Percentiles rank a stretch among this genome's conserved stretches.
These are phyloP conservation scores for Rhodotorula sp. DNA, from an alignment of 1,284 basidiomycete genomes.

Conservation along the genomic window DNA sequence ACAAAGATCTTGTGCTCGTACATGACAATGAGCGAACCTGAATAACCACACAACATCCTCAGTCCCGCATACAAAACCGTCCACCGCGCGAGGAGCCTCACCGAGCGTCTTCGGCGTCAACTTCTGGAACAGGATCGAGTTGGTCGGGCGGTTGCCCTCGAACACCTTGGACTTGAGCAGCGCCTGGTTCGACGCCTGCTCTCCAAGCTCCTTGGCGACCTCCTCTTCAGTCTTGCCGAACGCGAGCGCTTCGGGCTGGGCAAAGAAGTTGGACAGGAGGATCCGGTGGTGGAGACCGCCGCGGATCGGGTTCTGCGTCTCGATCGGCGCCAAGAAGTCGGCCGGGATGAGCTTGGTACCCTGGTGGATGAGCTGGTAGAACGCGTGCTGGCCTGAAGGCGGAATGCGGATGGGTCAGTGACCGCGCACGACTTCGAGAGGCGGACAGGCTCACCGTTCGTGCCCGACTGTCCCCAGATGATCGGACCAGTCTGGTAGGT, in stretches of 20 bases:
- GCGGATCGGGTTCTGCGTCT: slow-evolving; percentile 85
- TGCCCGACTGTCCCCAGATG: slow-evolving; percentile 97
- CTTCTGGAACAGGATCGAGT: slow-evolving; percentile 91
- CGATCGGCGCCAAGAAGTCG: slow-evolving; percentile 93
- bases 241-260: slow-evolving; percentile 73
- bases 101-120: slow-evolving; percentile 87
- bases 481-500: slow-evolving; percentile 98
- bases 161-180: slow-evolving; percentile 97
- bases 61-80: no score
- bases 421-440: no score
- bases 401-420: background rate
- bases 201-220: slow-evolving; percentile 72
- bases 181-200: slow-evolving; percentile 69
- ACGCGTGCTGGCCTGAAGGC: slow-evolving; percentile 77
- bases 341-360: slow-evolving; percentile 47
- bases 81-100: slow-evolving; percentile 42
- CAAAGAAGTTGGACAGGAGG: slow-evolving; percentile 95
- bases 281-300: slow-evolving; percentile 93
- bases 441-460: slow-evolving; percentile 60
- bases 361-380: slow-evolving; percentile 61
- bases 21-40: slow-evolving; percentile 75
- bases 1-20: slow-evolving; percentile 99
- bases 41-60: slow-evolving; percentile 5
- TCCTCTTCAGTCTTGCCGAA: slow-evolving; percentile 95
- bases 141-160: slow-evolving; percentile 94